Evolutionary conservation across 352 stramenopile genomes (phyloP).

Genomic region (Globisporangium paroecandrum): DNA sequence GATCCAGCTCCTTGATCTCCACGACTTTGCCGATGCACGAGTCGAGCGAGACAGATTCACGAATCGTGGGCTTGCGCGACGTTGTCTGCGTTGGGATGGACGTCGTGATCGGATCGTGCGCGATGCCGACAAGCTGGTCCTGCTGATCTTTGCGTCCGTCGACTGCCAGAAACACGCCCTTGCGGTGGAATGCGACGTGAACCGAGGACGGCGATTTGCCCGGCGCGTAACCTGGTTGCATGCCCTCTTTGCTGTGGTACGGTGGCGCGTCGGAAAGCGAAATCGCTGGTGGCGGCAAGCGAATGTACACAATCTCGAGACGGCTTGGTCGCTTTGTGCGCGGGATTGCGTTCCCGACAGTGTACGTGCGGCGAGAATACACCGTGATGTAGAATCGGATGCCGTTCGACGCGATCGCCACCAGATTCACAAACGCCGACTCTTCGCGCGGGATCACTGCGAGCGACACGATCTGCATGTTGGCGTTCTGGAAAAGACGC

Average conservation of each 20-base stretch:
- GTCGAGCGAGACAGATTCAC: conserved; percentile 72
- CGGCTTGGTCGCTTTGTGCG: conserved; percentile 55
- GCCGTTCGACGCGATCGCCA: conserved; percentile 91
- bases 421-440: conserved; percentile 86
- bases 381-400: conserved; percentile 93
- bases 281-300: conserved; percentile 69
- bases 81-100: conserved; percentile 49
- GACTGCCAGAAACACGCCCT: conserved; percentile 76
- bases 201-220: conserved; percentile 79
- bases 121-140: conserved; percentile 73
- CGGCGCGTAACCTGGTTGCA: conserved; percentile 76
- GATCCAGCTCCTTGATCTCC: conserved; percentile 67
- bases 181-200: conserved; percentile 73
- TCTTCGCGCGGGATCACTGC: conserved; percentile 62
- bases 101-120: conserved; percentile 73
- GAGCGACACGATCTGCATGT: conserved; percentile 70
- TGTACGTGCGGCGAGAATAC: conserved; percentile 65
- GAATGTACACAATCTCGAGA: conserved; percentile 80
- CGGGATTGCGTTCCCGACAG: conserved; percentile 33
- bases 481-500: conserved; percentile 65
- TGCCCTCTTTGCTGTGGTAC: conserved; percentile 85
- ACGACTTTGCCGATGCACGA: conserved; percentile 82
- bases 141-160: conserved; percentile 76
- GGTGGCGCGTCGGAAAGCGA: conserved; percentile 66
- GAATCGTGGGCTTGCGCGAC: conserved; percentile 64